Evolutionary conservation across 495 filamentous ascomycete species (phyloP).

Genomic region (Xylaria castorea): DNA sequence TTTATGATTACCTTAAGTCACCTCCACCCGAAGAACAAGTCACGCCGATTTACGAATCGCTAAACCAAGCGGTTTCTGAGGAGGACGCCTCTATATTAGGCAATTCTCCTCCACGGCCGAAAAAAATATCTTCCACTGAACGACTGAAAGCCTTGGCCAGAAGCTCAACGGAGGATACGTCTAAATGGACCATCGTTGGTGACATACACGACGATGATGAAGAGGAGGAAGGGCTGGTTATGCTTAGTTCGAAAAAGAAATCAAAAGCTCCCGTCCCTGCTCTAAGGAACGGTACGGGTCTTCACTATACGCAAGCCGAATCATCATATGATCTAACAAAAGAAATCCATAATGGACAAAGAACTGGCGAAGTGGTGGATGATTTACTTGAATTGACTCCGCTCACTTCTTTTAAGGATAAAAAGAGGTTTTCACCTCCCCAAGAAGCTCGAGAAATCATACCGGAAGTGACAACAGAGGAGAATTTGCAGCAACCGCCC

Average conservation of each 20-base stretch:
- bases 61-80: neutral
- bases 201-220: slow-evolving; percentile 46
- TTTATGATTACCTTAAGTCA: slow-evolving; percentile 16
- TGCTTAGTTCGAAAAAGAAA: slow-evolving; percentile 35
- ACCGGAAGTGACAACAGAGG: slow-evolving; percentile 14
- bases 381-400: slow-evolving; percentile 37
- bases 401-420: slow-evolving; percentile 38
- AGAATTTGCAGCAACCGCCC: neutral
- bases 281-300: slow-evolving; percentile 23
- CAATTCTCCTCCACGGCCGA: slow-evolving; percentile 48
- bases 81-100: slow-evolving; percentile 47
- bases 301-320: neutral
- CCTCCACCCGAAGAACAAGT: slow-evolving; percentile 35
- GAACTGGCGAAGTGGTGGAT: slow-evolving; percentile 26
- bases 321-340: neutral
- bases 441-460: slow-evolving; percentile 22
- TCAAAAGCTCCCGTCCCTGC: slow-evolving; percentile 18
- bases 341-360: slow-evolving; percentile 26
- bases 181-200: slow-evolving; percentile 51
- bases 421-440: slow-evolving; percentile 37
- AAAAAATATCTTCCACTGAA: slow-evolving; percentile 56
- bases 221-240: slow-evolving; percentile 42
- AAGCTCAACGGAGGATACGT: slow-evolving; percentile 51
- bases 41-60: slow-evolving; percentile 33
- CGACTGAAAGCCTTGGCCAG: slow-evolving; percentile 51